phyloP scores from a whole-genome alignment of 805 yeast genomes.

The Lachancea sp. region DNA sequence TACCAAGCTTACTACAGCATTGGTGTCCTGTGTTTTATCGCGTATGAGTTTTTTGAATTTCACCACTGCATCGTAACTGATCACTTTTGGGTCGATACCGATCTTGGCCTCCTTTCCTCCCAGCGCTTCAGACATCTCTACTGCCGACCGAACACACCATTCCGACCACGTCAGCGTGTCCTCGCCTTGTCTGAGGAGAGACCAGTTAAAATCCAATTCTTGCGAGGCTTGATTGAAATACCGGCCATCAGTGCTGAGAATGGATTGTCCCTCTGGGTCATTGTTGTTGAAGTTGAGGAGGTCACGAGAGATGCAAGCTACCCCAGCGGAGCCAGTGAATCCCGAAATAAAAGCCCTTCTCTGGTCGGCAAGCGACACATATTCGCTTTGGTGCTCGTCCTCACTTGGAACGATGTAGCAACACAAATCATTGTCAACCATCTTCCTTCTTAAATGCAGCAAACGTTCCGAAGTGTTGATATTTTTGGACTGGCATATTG shows the following conservation, averaged over 20 bases:
- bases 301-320: conserved; percentile 69
- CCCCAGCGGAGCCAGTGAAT: conserved; percentile 90
- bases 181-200: conserved; percentile 72
- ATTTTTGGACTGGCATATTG: conserved; percentile 35
- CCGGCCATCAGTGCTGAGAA: conserved; percentile 88
- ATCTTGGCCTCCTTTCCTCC: conserved; percentile 43
- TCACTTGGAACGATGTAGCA: conserved; percentile 80
- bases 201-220: conserved; percentile 78
- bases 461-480: conserved; percentile 59
- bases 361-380: conserved; percentile 74
- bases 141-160: conserved; percentile 58
- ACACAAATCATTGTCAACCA: conserved; percentile 58
- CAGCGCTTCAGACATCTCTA: conserved; percentile 37
- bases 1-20: conserved; percentile 39
- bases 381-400: conserved; percentile 92
- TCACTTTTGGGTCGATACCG: conserved; percentile 78
- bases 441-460: conserved; percentile 50
- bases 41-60: conserved; percentile 28
- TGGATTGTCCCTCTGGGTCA: conserved; percentile 56
- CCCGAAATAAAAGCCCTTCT: conserved; percentile 80
- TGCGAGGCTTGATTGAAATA: conserved; percentile 86
- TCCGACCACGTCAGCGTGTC: conserved; percentile 74
- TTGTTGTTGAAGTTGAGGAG: conserved; percentile 36
- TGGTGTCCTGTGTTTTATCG: conserved; percentile 20
- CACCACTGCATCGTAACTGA: conserved; percentile 40